Conservation (phyloP, 1,139 yeast species). For the Pichia sp. region DNA sequence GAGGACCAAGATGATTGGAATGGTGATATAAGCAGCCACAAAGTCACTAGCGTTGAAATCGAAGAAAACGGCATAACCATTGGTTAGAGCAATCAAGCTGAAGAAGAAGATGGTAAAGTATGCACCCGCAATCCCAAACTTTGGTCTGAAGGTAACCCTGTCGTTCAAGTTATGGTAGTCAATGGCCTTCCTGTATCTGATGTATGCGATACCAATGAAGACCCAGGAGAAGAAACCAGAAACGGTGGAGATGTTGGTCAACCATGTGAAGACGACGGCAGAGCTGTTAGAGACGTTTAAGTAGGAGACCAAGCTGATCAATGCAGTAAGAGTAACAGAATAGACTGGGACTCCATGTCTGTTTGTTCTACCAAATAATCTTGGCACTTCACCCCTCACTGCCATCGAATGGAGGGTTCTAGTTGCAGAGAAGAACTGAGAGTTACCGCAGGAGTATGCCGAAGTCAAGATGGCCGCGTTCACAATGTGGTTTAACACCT, state of each 20-base stretch:
- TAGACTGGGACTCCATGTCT: conserved; percentile 42
- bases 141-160: conserved; percentile 44
- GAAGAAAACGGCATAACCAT: conserved; percentile 50
- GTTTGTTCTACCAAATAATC: conserved; percentile 39
- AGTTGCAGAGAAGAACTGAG: conserved; percentile 37
- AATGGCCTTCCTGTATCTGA: conserved; percentile 54
- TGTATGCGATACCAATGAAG: conserved; percentile 40
- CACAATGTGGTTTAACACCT: conserved; percentile 35
- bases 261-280: conserved; percentile 36
- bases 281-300: conserved; percentile 30
- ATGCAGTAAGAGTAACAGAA: conserved; percentile 32
- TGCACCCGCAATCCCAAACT: conserved; percentile 43
- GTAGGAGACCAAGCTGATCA: conserved; percentile 37
- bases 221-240: conserved; percentile 44
- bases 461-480: conserved; percentile 40
- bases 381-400: conserved; percentile 46
- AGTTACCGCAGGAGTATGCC: conserved; percentile 40
- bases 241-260: conserved; percentile 39
- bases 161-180: conserved; percentile 39
- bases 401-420: conserved; percentile 39
- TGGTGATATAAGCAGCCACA: conserved; percentile 58
- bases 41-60: conserved; percentile 43
- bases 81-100: conserved; percentile 44
- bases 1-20: conserved; percentile 48
- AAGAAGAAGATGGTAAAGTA: conserved; percentile 41